Conservation (phyloP, 2,329 filamentous ascomycete species). For the Xylariaceae sp. region DNA sequence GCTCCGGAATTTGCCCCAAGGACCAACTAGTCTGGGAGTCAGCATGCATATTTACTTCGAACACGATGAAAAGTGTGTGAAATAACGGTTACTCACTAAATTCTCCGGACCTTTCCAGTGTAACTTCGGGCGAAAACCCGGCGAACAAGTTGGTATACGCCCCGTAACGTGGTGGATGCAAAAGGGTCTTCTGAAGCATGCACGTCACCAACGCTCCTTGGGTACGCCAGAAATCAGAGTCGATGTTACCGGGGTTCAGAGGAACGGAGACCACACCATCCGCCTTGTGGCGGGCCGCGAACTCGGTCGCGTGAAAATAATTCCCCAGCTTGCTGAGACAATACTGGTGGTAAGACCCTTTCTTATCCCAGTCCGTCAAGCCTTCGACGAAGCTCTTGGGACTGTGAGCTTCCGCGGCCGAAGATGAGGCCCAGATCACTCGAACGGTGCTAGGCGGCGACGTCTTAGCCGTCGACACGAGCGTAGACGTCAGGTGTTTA, state of each 20-base stretch:
- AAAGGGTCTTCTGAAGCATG: slow-evolving; percentile 9
- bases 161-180: slow-evolving; percentile 28
- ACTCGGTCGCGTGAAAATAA: slow-evolving; percentile 13
- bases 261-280: slow-evolving; percentile 14
- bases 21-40: background rate
- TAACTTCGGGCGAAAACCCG: slow-evolving; percentile 37
- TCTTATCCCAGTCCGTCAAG: background rate
- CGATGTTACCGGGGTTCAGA: slow-evolving; percentile 15
- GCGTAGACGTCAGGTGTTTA: slow-evolving; percentile 19
- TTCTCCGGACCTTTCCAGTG: slow-evolving; percentile 29
- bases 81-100: slow-evolving; percentile 22
- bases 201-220: slow-evolving; percentile 6
- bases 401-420: background rate
- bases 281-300: slow-evolving; percentile 12
- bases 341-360: background rate
- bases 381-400: background rate
- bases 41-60: background rate
- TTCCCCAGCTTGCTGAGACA: slow-evolving; percentile 16
- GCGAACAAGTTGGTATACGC: slow-evolving; percentile 41
- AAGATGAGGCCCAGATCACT: slow-evolving; percentile 26
- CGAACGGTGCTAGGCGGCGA: slow-evolving; percentile 13
- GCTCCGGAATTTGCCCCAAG: background rate
- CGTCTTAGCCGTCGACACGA: slow-evolving; percentile 16
- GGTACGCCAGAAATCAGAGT: slow-evolving; percentile 23
- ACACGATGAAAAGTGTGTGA: background rate